phyloP scores from a whole-genome alignment of 2,329 filamentous ascomycete species.

The Ceratocystis alfenasii region DNA sequence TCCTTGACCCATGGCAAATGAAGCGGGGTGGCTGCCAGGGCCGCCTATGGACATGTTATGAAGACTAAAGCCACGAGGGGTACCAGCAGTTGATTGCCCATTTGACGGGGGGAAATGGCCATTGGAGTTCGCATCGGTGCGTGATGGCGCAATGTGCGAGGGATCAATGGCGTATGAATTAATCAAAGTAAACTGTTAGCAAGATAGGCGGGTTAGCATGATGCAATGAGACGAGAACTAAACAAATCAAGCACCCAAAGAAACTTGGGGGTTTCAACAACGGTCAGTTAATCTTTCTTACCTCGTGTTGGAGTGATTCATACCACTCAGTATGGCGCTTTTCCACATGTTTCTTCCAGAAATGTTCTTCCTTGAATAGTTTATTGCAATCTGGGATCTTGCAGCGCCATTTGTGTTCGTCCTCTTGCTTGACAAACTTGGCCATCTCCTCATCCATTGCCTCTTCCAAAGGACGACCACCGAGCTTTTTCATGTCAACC shows the following conservation, averaged over 20 bases:
- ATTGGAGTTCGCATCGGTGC: constrained; percentile 88
- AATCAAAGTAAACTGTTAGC: constrained; percentile 64
- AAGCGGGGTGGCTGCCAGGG: constrained; percentile 45
- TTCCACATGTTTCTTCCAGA: constrained; percentile 96
- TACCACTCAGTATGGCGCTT: constrained; percentile 89
- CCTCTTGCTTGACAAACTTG: constrained; percentile 92
- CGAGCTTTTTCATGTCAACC: constrained; percentile 78
- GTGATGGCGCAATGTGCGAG: constrained; percentile 82
- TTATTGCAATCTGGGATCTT: constrained; percentile 94
- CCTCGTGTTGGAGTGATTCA: constrained; percentile 67
- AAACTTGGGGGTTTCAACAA: neutral
- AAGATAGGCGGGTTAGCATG: neutral
- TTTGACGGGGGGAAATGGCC: constrained; percentile 81
- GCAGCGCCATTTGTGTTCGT: constrained; percentile 93
- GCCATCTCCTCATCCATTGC: constrained; percentile 72
- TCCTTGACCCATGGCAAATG: constrained; percentile 42
- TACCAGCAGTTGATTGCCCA: constrained; percentile 65
- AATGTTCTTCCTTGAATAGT: constrained; percentile 91
- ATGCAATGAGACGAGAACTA: too few species aligned
- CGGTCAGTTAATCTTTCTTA: constrained; percentile 36
- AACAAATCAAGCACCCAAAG: neutral
- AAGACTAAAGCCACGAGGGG: constrained; percentile 83
- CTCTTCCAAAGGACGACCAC: constrained; percentile 76
- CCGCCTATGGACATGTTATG: constrained; percentile 54
- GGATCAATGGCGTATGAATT: constrained; percentile 93